Base-by-base conservation (phyloP, 345 rosid genomes). In the Fremontodendron californicum region DNA sequence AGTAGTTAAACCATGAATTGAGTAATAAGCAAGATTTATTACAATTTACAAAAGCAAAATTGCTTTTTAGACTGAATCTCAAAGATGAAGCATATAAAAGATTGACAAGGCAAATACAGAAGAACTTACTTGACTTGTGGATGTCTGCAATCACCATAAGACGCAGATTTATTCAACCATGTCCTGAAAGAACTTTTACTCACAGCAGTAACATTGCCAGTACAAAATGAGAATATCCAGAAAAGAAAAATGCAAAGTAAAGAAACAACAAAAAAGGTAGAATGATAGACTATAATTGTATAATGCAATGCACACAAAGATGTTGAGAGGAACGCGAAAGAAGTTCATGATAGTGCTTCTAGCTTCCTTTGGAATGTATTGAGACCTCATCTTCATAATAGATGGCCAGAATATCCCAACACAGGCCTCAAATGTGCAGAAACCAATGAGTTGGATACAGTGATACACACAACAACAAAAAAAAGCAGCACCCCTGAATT, bases 311-410 rank as follows among this genome's bases (percentile, higher is more conserved):
- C 96, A 95, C 55, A 95, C 99, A 74, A 93, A 95, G 77, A 95
- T 86, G 85, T 92, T 92, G 88, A 95, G 97, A 85, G 99, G 99
- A 77, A 93, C 83, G 75, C 97, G 91, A 87, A 93, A 95, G 85
- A 90, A 91, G 79, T 93, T 95, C 98, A 95, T 95, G 84, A 93
- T 95, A 85, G 99, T 93, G 90, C 99, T 92, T 78, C 99, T 91
- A 73, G 99, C 96, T 85, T 95, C 99, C 86, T 93, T 97, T 3
- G 98, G 98, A 79, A 95, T 95, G 87, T 91, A 95, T 68, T 91
- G 98, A 35, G 98, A 90, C 84, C 98, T 87, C 98, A 94, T 91
- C 87, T 93, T 94, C 98, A 94, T 93, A 64, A 94, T 94, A 39
- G 98, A 94, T 61, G 98, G 98, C 98, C 98, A 94, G 82, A 94